Percentiles rank a stretch among this genome's conserved stretches.
These are phyloP conservation scores for Solanum chaucha DNA, from an alignment of 257 asterid species.

Conservation along the genomic window DNA sequence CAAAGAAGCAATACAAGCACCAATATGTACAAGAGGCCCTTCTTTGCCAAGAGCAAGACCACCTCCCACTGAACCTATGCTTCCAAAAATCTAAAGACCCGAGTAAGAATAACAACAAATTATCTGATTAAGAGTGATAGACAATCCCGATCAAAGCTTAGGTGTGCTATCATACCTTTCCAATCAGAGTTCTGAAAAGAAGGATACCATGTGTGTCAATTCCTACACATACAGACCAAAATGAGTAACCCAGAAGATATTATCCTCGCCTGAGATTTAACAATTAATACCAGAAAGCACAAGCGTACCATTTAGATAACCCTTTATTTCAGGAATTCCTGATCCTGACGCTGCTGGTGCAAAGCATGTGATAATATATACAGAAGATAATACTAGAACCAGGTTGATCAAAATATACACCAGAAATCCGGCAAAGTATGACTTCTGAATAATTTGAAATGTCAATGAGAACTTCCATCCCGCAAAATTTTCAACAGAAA, in stretches of 20 bases:
- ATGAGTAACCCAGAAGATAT: constrained; percentile 9
- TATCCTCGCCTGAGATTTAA: background rate
- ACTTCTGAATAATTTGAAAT: constrained; percentile 80
- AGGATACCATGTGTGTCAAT: constrained; percentile 94
- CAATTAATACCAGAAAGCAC: background rate
- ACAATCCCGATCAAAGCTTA: background rate
- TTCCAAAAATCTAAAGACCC: constrained; percentile 80
- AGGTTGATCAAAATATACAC: constrained; percentile 74
- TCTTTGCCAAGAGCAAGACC: constrained; percentile 99
- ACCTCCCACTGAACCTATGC: constrained; percentile 99
- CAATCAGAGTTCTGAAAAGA: constrained; percentile 86
- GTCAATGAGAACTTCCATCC: constrained; percentile 99
- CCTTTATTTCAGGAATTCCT: constrained; percentile 99
- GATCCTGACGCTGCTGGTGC: constrained; percentile 99
- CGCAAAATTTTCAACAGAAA: constrained; percentile 97
- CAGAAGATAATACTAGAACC: constrained; percentile 89
- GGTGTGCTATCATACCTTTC: constrained; percentile 53
- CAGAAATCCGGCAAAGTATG: constrained; percentile 82
- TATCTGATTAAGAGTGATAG: background rate
- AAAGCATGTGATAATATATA: constrained; percentile 65
- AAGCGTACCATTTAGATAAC: constrained; percentile 75
- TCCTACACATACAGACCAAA: constrained; percentile 37
- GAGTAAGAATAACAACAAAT: background rate
- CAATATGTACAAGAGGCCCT: constrained; percentile 98
- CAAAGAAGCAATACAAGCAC: constrained; percentile 98